These are phyloP conservation scores for Podaxis carcinomalis DNA, from an alignment of 768 basidiomycete species.

Conservation along the genomic window DNA sequence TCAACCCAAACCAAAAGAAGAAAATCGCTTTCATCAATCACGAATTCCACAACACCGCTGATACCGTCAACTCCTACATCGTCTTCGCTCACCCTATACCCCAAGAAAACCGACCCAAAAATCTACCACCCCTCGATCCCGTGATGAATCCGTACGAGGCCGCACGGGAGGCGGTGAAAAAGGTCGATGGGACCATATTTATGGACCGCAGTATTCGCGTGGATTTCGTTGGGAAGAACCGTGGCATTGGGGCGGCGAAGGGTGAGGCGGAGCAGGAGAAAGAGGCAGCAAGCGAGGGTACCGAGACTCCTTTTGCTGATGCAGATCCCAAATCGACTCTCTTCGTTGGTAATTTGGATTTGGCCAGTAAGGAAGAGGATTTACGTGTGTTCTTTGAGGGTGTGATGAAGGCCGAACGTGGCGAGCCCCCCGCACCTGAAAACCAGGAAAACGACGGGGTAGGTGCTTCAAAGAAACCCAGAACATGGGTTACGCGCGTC, in stretches of 20 bases:
- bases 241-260: slow-evolving; percentile 1
- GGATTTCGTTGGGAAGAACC: slow-evolving; percentile 50
- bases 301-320: slow-evolving; percentile 18
- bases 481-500: slow-evolving; percentile 76
- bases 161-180: slow-evolving; percentile 51
- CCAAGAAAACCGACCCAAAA: slow-evolving; percentile 33
- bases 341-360: slow-evolving; percentile 93
- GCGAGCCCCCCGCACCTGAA: slow-evolving; percentile 37
- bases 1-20: slow-evolving; percentile 85
- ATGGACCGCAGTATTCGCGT: slow-evolving; percentile 77
- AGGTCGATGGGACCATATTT: slow-evolving; percentile 68
- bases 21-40: slow-evolving; percentile 92
- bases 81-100: slow-evolving; percentile 77
- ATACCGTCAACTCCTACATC: slow-evolving; percentile 81
- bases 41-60: slow-evolving; percentile 78
- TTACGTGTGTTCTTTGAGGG: slow-evolving; percentile 83
- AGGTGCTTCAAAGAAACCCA: slow-evolving; percentile 29
- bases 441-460: slow-evolving; percentile 22
- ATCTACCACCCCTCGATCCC: slow-evolving; percentile 45
- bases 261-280: slow-evolving; percentile 15
- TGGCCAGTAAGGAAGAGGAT: slow-evolving; percentile 88
- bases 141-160: slow-evolving; percentile 70
- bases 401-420: slow-evolving; percentile 65
- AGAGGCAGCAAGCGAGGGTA: slow-evolving; percentile 12
- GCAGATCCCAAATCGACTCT: slow-evolving; percentile 77